Percentiles rank a stretch among this genome's conserved stretches.
These are phyloP conservation scores for Gymnopilus junonius DNA, from an alignment of 768 basidiomycete genomes.

Conservation along the genomic window DNA sequence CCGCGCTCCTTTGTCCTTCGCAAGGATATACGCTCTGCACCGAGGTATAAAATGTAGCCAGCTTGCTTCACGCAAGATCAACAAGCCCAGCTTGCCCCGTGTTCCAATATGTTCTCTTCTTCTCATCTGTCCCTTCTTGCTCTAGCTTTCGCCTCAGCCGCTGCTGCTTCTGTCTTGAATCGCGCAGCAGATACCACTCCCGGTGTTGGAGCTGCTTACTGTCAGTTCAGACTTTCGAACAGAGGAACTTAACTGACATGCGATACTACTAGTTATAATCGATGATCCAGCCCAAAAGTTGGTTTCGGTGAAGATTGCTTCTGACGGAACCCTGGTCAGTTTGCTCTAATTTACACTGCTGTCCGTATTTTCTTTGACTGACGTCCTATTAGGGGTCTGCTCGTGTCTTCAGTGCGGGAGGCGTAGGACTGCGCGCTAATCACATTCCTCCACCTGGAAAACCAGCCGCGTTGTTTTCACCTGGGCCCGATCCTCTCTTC, in stretches of 20 bases:
- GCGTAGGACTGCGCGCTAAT: neutral
- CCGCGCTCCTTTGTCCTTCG: too few species aligned
- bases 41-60: too few species aligned
- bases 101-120: neutral
- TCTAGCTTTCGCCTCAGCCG: neutral
- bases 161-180: neutral
- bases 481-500: slow-evolving; percentile 11
- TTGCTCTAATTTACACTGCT: neutral
- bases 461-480: neutral
- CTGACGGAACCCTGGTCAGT: neutral
- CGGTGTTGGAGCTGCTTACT: slow-evolving; percentile 1
- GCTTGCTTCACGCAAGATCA: too few species aligned
- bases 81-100: neutral
- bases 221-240: neutral
- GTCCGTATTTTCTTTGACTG: neutral
- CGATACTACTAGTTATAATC: neutral
- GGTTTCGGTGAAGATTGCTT: neutral
- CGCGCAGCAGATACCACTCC: neutral
- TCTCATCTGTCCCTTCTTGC: neutral
- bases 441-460: neutral
- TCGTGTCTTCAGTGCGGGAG: neutral
- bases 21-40: too few species aligned
- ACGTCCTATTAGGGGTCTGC: neutral
- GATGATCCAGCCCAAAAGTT: neutral
- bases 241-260: neutral